Base-by-base conservation (phyloP, 1,139 yeast species). In the Saccharomyces hybrid region DNA sequence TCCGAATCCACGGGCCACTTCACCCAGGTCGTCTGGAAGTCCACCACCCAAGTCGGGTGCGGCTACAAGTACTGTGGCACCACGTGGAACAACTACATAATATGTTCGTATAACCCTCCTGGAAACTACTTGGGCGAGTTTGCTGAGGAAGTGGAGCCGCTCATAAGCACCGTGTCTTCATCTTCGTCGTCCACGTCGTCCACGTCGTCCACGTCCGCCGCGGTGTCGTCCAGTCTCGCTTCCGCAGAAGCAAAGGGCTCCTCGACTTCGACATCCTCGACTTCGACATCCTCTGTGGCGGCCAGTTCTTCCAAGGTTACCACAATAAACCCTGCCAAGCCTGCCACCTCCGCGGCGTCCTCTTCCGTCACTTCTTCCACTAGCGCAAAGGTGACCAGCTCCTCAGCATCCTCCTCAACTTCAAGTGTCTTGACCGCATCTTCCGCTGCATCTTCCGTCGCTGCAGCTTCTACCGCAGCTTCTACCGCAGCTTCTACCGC, bases 1-100 rank as follows among this genome's bases (percentile, higher is more conserved):
- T 66, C 78, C 50, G 72, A 71, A 32, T 49, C 65, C 51, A 76
- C 83, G 57, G 84, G 87, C 60, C 97, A 89, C 73, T 89, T 88
- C 76, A 88, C 96, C 47, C 95, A 87, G 72, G 79, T 89, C 59
- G 84, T 89, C 52, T 89, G 97, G 96, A 83, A 83, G 70, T 71
- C 74, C 32, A 74, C 90, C 56, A 77, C 83, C 46, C 71, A 80
- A 68, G 70, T 89, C 23, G 96, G 96, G 46, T 89, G 97, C 75
- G 96, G 88, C 56, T 75, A 76, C 69, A 75, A 72, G 57, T 52
- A 70, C 46, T 78, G 82, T 66, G 77, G 76, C 56, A 63, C 71
- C 27, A 73, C 71, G 53, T 79, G 80, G 77, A 81, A 82, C 27
- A 71, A 73, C 53, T 84, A 82, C 69, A 73, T 83, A 53, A 76